These are phyloP conservation scores for Sporothrix humicola DNA, from an alignment of 2,329 filamentous ascomycete genomes.

Conservation along the genomic window DNA sequence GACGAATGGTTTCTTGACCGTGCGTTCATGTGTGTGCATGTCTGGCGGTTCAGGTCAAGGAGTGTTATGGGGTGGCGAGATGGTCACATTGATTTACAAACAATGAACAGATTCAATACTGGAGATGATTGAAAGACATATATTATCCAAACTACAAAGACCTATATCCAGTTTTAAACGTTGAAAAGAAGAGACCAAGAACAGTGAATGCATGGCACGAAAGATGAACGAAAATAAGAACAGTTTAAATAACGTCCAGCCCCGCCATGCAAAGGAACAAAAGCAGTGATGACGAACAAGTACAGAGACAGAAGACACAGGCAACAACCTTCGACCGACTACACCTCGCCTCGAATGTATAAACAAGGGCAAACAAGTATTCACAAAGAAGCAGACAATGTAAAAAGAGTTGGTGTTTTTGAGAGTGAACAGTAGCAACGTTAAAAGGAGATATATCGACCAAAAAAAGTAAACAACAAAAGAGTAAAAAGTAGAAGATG, in stretches of 20 bases:
- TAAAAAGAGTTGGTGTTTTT: background rate
- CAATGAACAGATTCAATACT: background rate
- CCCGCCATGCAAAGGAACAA: background rate
- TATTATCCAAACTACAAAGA: background rate
- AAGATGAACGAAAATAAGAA: background rate
- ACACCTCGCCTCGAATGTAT: background rate
- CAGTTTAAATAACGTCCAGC: background rate
- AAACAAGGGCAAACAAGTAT: background rate
- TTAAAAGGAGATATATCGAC: constrained; percentile 24
- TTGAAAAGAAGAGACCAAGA: background rate
- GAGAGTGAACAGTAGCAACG: constrained; percentile 7
- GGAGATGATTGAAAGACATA: background rate
- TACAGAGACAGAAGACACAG: background rate
- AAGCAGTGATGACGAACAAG: background rate
- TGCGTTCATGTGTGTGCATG: background rate
- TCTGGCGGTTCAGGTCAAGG: background rate
- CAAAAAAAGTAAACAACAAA: constrained; percentile 3
- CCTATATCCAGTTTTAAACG: background rate
- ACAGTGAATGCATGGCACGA: background rate
- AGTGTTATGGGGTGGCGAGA: background rate
- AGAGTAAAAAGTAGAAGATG: background rate
- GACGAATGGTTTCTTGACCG: background rate
- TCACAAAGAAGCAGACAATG: background rate
- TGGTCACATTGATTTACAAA: background rate
- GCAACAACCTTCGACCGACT: background rate